Base-by-base conservation (phyloP, 805 yeast species). In the Nakazawaea wickerhamii region DNA sequence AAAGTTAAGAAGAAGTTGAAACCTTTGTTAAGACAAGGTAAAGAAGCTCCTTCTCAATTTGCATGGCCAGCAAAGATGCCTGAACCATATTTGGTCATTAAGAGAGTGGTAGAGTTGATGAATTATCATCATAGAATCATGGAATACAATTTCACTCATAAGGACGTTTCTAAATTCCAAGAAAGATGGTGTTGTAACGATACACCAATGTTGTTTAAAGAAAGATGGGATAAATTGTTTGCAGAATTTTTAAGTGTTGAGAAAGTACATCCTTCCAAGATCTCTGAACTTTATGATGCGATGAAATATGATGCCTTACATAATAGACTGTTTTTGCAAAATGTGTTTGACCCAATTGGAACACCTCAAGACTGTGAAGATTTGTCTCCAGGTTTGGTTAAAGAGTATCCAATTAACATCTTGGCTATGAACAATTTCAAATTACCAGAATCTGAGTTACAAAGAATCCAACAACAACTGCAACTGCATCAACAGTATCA, bases 31-130 rank as follows among this genome's bases (percentile, higher is more conserved):
- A 77, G 99, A 63, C 93, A 90, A 61, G 99, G 99, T 2, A 86
- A 88, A 43, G 95, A 88, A 53, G 96, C 98, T 0, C 98, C 99
- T 14, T 85, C 95, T 0, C 96, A 93, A 57, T 93, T 93, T 62
- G 86, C 99, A 0, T 93, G 99, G 99, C 99, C 99, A 1, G 86
- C 93, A 15, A 88, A 88, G 58, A 89, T 93, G 86, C 98, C 99
- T 0, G 95, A 93, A 58, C 99, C 99, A 2, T 91, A 88, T 57
- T 78, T 81, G 38, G 99, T 93, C 13, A 86, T 95, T 53, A 86
- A 88, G 57, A 71, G 96, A 49, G 99, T 93, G 21, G 95, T 93
- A 32, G 96, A 89, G 55, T 70, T 93, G 55, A 91, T 93, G 98
- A 88, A 81, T 60, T 89, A 84, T 63, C 97, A 93, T 59, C 80